Percentiles rank a stretch among this genome's conserved stretches.
Evolutionary conservation across 176 grass and related monocot genomes (phyloP).

Genomic region (Triticum monococcum): DNA sequence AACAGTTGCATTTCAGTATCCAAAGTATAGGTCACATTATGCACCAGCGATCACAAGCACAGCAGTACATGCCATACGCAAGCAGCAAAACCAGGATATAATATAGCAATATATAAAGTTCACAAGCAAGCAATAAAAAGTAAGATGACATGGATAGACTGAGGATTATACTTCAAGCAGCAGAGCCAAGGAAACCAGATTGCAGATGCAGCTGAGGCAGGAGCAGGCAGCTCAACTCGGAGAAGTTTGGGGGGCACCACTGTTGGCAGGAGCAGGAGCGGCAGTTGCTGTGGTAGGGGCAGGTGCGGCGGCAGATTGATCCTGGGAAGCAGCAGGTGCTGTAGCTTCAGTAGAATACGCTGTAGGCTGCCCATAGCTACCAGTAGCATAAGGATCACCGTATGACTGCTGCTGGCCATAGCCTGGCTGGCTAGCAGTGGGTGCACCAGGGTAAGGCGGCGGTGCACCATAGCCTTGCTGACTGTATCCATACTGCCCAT

Average conservation of each 20-base stretch:
- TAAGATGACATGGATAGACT: conserved; percentile 11
- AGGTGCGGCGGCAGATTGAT: conserved; percentile 33
- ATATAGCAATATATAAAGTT: neutral
- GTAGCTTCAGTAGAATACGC: conserved; percentile 56
- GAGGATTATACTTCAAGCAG: conserved; percentile 12
- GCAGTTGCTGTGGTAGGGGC: conserved; percentile 3
- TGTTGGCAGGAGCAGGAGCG: conserved; percentile 43
- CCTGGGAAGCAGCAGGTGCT: conserved; percentile 28
- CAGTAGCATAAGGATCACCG: conserved; percentile 61
- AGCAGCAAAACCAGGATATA: too few relatives aligned
- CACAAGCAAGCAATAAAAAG: conserved; percentile 4
- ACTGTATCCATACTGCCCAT: conserved; percentile 61
- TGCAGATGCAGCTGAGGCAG: conserved; percentile 1
- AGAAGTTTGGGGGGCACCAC: conserved; percentile 23
- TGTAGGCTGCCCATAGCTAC: conserved; percentile 51
- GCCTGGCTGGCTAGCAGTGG: conserved; percentile 36
- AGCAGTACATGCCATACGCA: neutral
- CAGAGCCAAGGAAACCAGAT: conserved; percentile 17
- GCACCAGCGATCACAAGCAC: neutral
- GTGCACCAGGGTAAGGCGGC: conserved; percentile 52
- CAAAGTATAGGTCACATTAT: neutral
- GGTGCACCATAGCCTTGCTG: conserved; percentile 52
- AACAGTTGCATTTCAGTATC: neutral
- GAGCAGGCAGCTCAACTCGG: conserved; percentile 38
- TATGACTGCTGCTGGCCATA: conserved; percentile 68